A percentile compares a stretch with the other conserved stretches of the same genome.
These are phyloP conservation scores for Candida orba DNA, from an alignment of 805 yeast genomes.

Conservation along the genomic window DNA sequence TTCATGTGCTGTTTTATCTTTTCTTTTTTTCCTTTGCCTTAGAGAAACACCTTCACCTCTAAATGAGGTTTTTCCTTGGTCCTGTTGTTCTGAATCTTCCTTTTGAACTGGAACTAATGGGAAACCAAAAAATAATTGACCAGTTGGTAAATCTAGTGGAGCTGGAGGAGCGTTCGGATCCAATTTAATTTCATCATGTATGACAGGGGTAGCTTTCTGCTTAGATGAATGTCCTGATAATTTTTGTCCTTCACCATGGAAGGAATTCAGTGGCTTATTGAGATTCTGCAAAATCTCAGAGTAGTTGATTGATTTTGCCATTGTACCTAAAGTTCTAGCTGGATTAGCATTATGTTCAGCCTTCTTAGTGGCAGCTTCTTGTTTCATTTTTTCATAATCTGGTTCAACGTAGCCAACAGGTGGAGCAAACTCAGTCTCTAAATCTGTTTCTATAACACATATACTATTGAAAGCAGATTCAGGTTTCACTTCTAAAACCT, in stretches of 20 bases:
- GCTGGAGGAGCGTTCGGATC: conserved; percentile 60
- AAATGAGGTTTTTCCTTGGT: conserved; percentile 27
- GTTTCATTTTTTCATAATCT: conserved; percentile 38
- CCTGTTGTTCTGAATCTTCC: conserved; percentile 25
- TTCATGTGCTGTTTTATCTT: conserved; percentile 46
- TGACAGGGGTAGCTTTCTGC: conserved; percentile 4
- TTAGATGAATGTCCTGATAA: conserved; percentile 52
- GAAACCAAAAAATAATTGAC: conserved; percentile 89
- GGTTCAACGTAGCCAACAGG: conserved; percentile 98
- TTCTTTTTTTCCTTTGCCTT: conserved; percentile 64
- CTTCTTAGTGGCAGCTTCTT: conserved; percentile 7
- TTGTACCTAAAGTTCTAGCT: conserved; percentile 28
- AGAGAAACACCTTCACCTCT: conserved; percentile 70
- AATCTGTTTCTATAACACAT: conserved; percentile 94
- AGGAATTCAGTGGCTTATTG: conserved; percentile 26
- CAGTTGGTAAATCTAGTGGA: conserved; percentile 68
- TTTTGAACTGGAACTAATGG: conserved; percentile 50
- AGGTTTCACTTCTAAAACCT: conserved; percentile 83
- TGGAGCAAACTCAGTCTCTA: conserved; percentile 96
- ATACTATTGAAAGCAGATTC: conserved; percentile 57
- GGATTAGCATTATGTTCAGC: neutral
- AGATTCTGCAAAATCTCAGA: conserved; percentile 47
- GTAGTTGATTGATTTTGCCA: conserved; percentile 71
- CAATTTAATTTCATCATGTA: conserved; percentile 33
- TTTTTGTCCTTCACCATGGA: conserved; percentile 61